phyloP scores from a whole-genome alignment of 192 early-diverging fungal genomes.

The Anaeromyces robustus region DNA sequence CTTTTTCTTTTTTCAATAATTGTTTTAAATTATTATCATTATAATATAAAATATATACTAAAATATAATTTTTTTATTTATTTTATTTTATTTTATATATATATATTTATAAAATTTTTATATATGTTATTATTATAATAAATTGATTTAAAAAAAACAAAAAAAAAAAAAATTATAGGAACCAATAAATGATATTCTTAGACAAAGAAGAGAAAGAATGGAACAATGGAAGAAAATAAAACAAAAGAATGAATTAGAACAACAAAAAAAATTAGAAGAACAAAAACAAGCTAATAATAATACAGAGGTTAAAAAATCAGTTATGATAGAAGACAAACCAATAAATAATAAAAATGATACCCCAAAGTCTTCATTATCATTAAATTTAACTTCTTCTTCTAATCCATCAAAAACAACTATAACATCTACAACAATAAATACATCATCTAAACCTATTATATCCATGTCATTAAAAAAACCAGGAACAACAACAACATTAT shows the following conservation, averaged over 20 bases:
- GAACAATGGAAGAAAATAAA: slow-evolving; percentile 51
- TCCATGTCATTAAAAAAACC: too few relatives aligned
- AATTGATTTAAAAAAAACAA: slow-evolving; percentile 10
- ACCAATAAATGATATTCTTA: slow-evolving; percentile 35
- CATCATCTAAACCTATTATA: too few relatives aligned
- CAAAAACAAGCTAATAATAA: neutral
- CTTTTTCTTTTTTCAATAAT: too few relatives aligned
- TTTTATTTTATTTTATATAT: too few relatives aligned
- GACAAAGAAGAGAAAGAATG: slow-evolving; percentile 62
- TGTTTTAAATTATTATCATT: too few relatives aligned
- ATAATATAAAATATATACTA: too few relatives aligned
- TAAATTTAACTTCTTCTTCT: neutral
- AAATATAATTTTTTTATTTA: too few relatives aligned
- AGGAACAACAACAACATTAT: too few relatives aligned
- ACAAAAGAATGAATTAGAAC: slow-evolving; percentile 30
- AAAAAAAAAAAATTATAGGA: slow-evolving; percentile 15
- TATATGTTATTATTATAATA: slow-evolving; percentile 6
- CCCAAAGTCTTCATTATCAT: neutral
- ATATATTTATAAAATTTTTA: slow-evolving; percentile 9
- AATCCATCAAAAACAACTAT: too few relatives aligned
- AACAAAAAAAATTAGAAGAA: slow-evolving; percentile 15
- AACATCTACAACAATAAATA: too few relatives aligned
- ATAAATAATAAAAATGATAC: neutral
- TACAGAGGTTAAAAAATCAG: neutral
- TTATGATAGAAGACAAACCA: neutral